phyloP scores from a whole-genome alignment of 352 stramenopile species.

The Phytophthora brassicae region DNA sequence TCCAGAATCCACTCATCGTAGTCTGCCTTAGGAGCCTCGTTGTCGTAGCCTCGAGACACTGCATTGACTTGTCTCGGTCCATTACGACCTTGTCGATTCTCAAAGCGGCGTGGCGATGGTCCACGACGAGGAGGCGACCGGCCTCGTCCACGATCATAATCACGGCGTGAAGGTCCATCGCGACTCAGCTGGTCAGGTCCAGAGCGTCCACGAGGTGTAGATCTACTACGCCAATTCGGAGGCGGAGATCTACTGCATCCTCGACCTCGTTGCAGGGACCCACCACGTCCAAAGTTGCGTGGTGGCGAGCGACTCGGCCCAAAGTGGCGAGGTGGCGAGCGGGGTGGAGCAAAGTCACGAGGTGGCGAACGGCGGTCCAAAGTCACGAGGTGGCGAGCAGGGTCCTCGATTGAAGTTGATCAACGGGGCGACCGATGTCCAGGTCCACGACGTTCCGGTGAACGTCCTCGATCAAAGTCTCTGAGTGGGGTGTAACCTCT shows the following conservation, averaged over 20 bases:
- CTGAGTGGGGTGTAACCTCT: not conserved
- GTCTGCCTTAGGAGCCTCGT: not conserved
- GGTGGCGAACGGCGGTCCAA: no score
- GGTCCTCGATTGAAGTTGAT: no score
- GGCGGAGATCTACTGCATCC: not conserved
- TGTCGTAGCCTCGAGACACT: not conserved
- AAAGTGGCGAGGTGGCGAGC: no score
- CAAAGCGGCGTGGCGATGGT: not conserved
- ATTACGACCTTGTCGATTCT: not conserved
- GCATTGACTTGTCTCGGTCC: not conserved
- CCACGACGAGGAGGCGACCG: not conserved
- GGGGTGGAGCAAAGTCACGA: no score
- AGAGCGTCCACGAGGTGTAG: not conserved
- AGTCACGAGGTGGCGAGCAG: no score
- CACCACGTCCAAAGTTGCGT: not conserved
- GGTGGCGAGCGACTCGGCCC: no score
- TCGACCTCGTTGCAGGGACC: not conserved
- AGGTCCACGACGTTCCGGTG: not conserved
- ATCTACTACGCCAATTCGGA: no score
- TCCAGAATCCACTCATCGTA: slow-evolving; percentile 11
- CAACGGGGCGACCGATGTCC: not conserved
- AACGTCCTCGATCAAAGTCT: not conserved
- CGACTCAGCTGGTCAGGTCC: not conserved
- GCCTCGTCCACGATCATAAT: not conserved
- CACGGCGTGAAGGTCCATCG: not conserved